Evolutionary conservation across 164 flowering plant genomes (phyloP).

Genomic region (Stephania cephalantha): DNA sequence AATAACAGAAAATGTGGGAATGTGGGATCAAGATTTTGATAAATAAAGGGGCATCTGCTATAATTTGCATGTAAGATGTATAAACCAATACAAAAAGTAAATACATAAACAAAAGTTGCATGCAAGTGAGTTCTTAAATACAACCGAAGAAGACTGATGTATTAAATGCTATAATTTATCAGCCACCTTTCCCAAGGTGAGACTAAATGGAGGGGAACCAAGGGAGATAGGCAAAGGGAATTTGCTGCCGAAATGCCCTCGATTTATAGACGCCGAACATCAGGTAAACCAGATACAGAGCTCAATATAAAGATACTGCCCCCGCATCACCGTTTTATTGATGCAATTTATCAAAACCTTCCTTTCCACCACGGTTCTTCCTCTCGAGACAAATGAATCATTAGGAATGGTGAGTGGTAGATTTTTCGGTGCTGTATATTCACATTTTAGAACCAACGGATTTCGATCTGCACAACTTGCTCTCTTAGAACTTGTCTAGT

Average conservation of each 20-base stretch:
- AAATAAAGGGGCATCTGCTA: background rate
- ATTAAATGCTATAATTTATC: background rate
- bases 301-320: too few species aligned
- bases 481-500: slow-evolving; percentile 11
- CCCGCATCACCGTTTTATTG: background rate
- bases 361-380: too few species aligned
- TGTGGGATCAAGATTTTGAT: background rate
- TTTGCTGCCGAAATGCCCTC: too few species aligned
- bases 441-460: background rate
- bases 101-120: background rate
- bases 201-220: background rate
- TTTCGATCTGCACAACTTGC: background rate
- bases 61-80: background rate
- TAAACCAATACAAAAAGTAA: background rate
- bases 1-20: too few species aligned
- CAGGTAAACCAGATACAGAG: too few species aligned
- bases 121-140: background rate
- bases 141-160: background rate
- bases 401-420: background rate
- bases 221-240: background rate
- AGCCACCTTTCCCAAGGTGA: background rate
- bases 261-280: too few species aligned
- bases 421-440: background rate
- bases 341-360: too few species aligned
- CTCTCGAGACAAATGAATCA: background rate